phyloP scores from a whole-genome alignment of 192 early-diverging fungal genomes.

The Coemansia sp. region DNA sequence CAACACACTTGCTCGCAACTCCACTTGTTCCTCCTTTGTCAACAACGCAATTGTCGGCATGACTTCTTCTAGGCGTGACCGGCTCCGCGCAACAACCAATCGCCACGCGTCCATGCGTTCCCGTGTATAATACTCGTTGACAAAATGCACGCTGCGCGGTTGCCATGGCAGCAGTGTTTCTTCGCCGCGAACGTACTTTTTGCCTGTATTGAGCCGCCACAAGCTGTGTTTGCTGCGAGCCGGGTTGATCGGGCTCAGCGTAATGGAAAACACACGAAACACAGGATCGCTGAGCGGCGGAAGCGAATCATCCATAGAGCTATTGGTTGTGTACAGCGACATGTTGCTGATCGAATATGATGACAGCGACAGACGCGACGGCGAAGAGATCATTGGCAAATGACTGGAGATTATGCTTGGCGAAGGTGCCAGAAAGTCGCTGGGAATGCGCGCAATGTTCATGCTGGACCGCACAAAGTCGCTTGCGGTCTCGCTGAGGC shows the following conservation, averaged over 20 bases:
- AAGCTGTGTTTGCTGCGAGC: slow-evolving; percentile 56
- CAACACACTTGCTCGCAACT: not conserved
- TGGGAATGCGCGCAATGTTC: not conserved
- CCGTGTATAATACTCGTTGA: slow-evolving; percentile 53
- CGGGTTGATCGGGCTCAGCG: slow-evolving; percentile 53
- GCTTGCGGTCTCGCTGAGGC: slow-evolving; percentile 13
- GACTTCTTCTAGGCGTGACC: slow-evolving; percentile 22
- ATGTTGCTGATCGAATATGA: slow-evolving; percentile 10
- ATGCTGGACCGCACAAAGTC: slow-evolving; percentile 7
- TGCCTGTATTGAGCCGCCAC: slow-evolving; percentile 66
- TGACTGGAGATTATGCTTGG: not conserved
- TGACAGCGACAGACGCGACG: slow-evolving; percentile 3
- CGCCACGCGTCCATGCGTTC: slow-evolving; percentile 38
- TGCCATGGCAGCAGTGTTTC: slow-evolving; percentile 67
- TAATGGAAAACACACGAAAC: slow-evolving; percentile 59
- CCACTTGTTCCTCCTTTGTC: not conserved
- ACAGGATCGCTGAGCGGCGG: slow-evolving; percentile 33
- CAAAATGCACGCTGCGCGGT: slow-evolving; percentile 64
- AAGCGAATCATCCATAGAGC: not conserved
- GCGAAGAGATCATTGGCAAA: not conserved
- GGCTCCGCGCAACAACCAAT: slow-evolving; percentile 20
- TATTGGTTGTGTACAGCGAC: not conserved
- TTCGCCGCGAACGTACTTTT: slow-evolving; percentile 69
- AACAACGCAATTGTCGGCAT: slow-evolving; percentile 1
- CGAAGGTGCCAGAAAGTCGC: slow-evolving; percentile 1